Base-by-base conservation (phyloP, 2,329 filamentous ascomycete species). In the Hymenoscyphus occultus region DNA sequence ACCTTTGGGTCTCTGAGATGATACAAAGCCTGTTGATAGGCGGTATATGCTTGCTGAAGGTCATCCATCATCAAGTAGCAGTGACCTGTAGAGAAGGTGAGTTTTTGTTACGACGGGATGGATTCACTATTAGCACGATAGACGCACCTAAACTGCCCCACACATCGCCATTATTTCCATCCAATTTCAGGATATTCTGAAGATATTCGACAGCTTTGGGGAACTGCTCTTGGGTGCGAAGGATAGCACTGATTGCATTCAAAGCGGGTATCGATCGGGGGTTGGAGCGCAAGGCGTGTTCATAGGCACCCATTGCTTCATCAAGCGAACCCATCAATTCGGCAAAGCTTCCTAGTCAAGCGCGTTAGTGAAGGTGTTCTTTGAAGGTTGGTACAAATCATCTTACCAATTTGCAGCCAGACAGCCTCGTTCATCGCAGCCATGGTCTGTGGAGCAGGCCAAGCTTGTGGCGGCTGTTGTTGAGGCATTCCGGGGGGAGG, bases 21-120 rank as follows among this genome's bases (percentile, higher is more conserved):
- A 68, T 97, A 94, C 6, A 98, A 81, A 5, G 95, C 95, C 76
- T 96, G 92, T 77, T 99, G 95, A 76, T 99, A 99, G 0, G 95
- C 93, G 39, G 92, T 91, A 74, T 99, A 99, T 0, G 95, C 95
- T 75, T 98, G 93, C 78, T 98, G 95, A 40, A 98, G 80, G 74
- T 97, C 94, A 75, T 99, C 95, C 86, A 97, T 96, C 95, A 99
- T 99, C 32, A 99, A 83, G 76, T 94, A 96, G 80, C 95, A 98
- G 77, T 98, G 95, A n/a, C 95, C 92, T 94, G 71, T 14, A 28
- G 56, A 39, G 62, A 32, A 31, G 70, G 72, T 54, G 71, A 71
- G 22, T 28, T 13, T 54, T 54, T 54, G 48, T 28, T 22, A 12
- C 70, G 60, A 69, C 12, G n/a, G 56, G 51, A 56, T 65, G 28